phyloP scores from a whole-genome alignment of 1,139 yeast species.

The Geotrichum candidum region DNA sequence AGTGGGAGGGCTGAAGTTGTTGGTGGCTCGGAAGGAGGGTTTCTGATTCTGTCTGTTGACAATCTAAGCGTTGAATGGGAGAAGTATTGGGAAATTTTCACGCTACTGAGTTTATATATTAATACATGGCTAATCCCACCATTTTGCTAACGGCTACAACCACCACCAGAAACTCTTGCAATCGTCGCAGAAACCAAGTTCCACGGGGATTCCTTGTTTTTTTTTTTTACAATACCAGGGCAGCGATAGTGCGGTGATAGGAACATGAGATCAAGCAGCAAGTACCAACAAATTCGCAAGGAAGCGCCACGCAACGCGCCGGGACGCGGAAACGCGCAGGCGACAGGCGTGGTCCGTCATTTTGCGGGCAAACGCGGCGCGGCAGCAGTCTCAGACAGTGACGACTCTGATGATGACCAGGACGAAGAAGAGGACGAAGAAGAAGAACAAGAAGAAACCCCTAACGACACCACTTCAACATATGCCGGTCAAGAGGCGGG shows the following conservation, averaged over 20 bases:
- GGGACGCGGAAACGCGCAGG: background rate
- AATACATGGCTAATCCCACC: background rate
- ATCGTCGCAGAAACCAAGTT: background rate
- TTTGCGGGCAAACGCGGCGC: slow-evolving; percentile 25
- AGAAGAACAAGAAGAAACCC: slow-evolving; percentile 18
- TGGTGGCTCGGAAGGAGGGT: background rate
- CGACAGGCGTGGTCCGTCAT: slow-evolving; percentile 18
- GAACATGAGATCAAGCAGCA: background rate
- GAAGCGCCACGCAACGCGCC: background rate
- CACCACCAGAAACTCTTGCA: background rate
- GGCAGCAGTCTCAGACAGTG: slow-evolving; percentile 13
- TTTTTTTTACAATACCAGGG: background rate
- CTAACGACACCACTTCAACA: background rate
- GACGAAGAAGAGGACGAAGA: slow-evolving; percentile 21
- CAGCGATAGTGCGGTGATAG: background rate
- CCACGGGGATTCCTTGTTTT: background rate
- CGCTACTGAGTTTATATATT: no score
- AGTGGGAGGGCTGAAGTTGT: background rate
- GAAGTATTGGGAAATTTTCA: no score
- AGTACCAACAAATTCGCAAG: background rate
- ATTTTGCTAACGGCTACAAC: background rate
- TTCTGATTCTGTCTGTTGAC: background rate
- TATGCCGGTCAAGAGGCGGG: background rate
- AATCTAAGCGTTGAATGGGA: no score
- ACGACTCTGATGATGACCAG: slow-evolving; percentile 16